Percentiles rank a stretch among this genome's conserved stretches.
phyloP scores from a whole-genome alignment of 495 filamentous ascomycete species.

The Tuber aestivum region DNA sequence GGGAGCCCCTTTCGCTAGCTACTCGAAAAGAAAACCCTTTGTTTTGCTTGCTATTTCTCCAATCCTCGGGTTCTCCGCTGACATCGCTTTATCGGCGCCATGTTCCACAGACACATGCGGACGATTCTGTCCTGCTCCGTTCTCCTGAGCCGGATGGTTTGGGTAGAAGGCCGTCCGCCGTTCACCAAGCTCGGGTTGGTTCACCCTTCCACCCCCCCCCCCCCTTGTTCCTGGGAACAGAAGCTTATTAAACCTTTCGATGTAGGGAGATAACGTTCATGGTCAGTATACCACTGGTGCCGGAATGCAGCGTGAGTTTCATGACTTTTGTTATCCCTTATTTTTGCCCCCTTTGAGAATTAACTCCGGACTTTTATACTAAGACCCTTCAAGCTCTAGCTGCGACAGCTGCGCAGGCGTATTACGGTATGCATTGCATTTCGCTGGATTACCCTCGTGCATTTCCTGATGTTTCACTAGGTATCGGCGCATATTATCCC shows the following conservation, averaged over 20 bases:
- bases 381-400: conserved; percentile 30
- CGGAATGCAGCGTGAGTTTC: conserved; percentile 40
- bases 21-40: conserved; percentile 24
- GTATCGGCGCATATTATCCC: conserved; percentile 39
- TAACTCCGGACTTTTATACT: conserved; percentile 16
- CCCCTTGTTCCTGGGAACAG: conserved; percentile 36
- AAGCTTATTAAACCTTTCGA: conserved; percentile 35
- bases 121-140: conserved; percentile 83
- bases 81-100: conserved; percentile 44
- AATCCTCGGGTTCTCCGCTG: conserved; percentile 39
- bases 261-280: conserved; percentile 43
- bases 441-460: conserved; percentile 25
- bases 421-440: conserved; percentile 41
- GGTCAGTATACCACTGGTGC: conserved; percentile 40
- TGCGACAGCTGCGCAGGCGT: conserved; percentile 42
- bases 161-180: conserved; percentile 40
- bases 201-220: conserved; percentile 37
- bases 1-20: conserved; percentile 40
- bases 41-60: conserved; percentile 32
- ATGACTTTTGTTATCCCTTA: conserved; percentile 3
- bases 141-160: conserved; percentile 56
- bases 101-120: conserved; percentile 72
- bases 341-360: conserved; percentile 4
- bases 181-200: conserved; percentile 39
- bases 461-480: conserved; percentile 38